These are phyloP conservation scores for Jacaranda mimosifolia DNA, from an alignment of 257 asterid genomes.

Conservation along the genomic window DNA sequence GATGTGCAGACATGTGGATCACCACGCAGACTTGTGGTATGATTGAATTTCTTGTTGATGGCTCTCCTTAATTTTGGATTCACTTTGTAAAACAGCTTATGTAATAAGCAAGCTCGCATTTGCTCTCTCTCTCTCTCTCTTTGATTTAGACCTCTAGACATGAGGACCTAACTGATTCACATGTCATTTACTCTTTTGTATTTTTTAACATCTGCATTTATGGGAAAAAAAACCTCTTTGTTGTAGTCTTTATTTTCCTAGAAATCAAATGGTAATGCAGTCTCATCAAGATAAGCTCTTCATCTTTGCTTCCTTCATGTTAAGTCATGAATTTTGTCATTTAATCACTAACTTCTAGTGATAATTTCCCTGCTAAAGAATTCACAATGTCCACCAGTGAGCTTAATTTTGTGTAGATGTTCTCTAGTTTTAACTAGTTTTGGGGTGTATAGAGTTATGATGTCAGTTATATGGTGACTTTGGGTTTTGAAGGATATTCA, in stretches of 20 bases:
- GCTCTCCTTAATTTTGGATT: slow-evolving; percentile 28
- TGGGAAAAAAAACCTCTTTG: not conserved
- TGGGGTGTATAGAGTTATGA: slow-evolving; percentile 7
- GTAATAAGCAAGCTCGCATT: not conserved
- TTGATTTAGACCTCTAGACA: not conserved
- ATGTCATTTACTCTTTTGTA: not conserved
- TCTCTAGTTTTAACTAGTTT: not conserved
- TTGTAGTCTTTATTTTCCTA: too few species aligned
- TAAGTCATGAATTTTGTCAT: slow-evolving; percentile 13
- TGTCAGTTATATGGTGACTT: not conserved
- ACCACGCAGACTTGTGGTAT: slow-evolving; percentile 96
- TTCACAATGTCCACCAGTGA: slow-evolving; percentile 4
- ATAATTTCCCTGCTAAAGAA: slow-evolving; percentile 1
- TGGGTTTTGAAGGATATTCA: not conserved
- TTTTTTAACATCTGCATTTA: slow-evolving; percentile 1
- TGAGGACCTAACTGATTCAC: not conserved
- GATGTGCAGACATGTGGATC: slow-evolving; percentile 83
- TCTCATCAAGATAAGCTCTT: slow-evolving; percentile 2
- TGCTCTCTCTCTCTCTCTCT: not conserved
- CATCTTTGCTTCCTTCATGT: slow-evolving; percentile 4
- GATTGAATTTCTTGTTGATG: slow-evolving; percentile 36
- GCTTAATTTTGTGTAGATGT: not conserved
- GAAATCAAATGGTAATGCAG: not conserved
- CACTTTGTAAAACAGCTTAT: slow-evolving; percentile 28
- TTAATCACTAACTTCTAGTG: slow-evolving; percentile 1